Percentiles rank a stretch among this genome's conserved stretches.
These are phyloP conservation scores for Paraconiothyrium sp. DNA, from an alignment of 2,329 filamentous ascomycete genomes.

Conservation along the genomic window DNA sequence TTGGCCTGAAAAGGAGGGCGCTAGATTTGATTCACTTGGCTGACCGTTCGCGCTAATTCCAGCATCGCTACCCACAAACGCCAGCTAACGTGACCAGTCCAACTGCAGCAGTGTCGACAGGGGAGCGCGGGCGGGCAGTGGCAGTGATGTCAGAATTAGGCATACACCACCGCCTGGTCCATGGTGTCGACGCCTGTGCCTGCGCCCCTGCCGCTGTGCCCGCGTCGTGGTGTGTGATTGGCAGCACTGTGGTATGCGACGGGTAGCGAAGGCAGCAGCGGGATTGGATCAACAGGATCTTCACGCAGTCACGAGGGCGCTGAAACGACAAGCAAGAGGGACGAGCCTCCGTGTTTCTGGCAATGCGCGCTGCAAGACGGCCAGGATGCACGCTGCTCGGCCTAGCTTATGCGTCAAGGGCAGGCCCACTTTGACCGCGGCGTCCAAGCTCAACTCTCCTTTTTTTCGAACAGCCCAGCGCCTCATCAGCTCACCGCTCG, in stretches of 20 bases:
- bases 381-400: constrained; percentile 51
- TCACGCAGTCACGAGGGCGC: constrained; percentile 52
- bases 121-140: constrained; percentile 26
- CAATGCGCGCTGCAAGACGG: constrained; percentile 42
- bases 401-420: constrained; percentile 50
- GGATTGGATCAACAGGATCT: constrained; percentile 49
- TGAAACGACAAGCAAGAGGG: constrained; percentile 49
- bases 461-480: constrained; percentile 50
- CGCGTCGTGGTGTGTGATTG: constrained; percentile 34
- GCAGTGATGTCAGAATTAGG: constrained; percentile 47
- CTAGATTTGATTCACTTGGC: constrained; percentile 40
- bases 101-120: constrained; percentile 19
- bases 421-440: constrained; percentile 29
- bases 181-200: constrained; percentile 18
- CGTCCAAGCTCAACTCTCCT: constrained; percentile 46
- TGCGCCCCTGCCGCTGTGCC: constrained; percentile 24
- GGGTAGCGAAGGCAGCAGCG: constrained; percentile 35
- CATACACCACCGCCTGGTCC: constrained; percentile 27
- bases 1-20: constrained; percentile 36
- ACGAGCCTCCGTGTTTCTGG: constrained; percentile 49
- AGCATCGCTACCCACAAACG: constrained; percentile 12
- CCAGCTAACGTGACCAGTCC: constrained; percentile 34
- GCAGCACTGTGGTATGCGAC: constrained; percentile 22
- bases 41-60: constrained; percentile 42
- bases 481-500: constrained; percentile 52